These are phyloP conservation scores for Podila clonocystis DNA, from an alignment of 192 early-diverging fungal genomes.

Conservation along the genomic window DNA sequence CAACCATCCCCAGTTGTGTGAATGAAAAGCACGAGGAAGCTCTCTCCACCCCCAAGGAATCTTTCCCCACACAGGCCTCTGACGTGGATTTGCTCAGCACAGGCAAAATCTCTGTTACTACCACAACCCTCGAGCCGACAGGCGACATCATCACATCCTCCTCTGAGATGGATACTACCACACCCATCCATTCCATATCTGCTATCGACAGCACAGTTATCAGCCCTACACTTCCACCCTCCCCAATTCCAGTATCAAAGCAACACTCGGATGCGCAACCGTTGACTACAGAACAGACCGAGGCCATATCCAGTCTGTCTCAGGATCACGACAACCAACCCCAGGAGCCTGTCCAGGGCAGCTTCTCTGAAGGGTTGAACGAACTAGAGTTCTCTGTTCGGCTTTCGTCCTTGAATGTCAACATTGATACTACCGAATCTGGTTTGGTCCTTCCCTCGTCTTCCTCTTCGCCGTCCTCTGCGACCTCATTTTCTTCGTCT, in stretches of 20 bases:
- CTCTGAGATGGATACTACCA: background rate
- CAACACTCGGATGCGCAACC: too few species aligned
- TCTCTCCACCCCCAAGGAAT: background rate
- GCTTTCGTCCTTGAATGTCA: background rate
- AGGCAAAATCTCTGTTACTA: background rate
- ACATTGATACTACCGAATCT: background rate
- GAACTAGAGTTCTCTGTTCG: background rate
- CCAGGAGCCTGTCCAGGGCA: background rate
- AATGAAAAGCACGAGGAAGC: slow-evolving; percentile 12
- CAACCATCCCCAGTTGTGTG: background rate
- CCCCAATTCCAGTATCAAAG: too few species aligned
- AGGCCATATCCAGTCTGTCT: too few species aligned
- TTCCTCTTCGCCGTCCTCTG: slow-evolving; percentile 2
- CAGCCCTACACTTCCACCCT: too few species aligned
- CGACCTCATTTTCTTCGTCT: slow-evolving; percentile 21
- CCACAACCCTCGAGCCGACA: background rate
- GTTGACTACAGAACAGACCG: too few species aligned
- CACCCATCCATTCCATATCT: too few species aligned
- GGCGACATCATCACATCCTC: too few species aligned
- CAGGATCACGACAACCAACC: too few species aligned
- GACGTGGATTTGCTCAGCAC: background rate
- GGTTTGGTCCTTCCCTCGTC: background rate
- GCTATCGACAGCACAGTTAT: too few species aligned
- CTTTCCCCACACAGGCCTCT: background rate
- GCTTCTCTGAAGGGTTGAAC: background rate